Evolutionary conservation across 1,284 basidiomycete genomes (phyloP), one percentile per base, ranked within the genome.

Genomic region (Ganoderma lucidum): DNA sequence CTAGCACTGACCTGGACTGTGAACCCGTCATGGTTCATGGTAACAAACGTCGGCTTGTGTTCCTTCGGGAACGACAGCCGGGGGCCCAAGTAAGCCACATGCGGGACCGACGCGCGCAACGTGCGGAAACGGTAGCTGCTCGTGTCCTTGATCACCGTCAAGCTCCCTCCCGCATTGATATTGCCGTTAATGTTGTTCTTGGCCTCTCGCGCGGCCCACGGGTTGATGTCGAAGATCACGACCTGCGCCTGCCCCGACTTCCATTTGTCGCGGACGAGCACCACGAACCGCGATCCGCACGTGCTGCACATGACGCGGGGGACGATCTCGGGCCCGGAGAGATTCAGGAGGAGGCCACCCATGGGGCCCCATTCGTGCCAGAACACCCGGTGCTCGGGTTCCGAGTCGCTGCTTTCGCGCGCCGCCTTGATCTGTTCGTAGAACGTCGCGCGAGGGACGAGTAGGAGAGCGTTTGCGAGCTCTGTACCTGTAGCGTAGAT

Each of bases 331-430:
- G 42, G 60, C 12, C 30, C 59, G 10, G 63, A 60, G 51, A 65
- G 51, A 60, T 65, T 44, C 45, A 68, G 60, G 19, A 68, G 30
- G 41, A 68, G 62, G 39, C 62, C 44, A n/a, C 67, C 67, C 6
- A 35, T 19, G n/a, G 48, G 63, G 32, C 63, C 67, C 67, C 67
- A 68, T 19, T 68, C 67, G 51, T 68, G 67, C 67, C 67, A 68
- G 59, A 62, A 68, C 9, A 65, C 42, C 39, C 56, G 66, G 51
- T 32, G 48, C 45, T 64, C 53, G 53, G 48, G 45, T 48, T 48
- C 32, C 44, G 66, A 39, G 15, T 48, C 3, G 39, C n/a, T 62
- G 53, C 6, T n/a, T 5, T 8, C 63, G 17, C 10, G 30, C 8
- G 59, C 63, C n/a, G 23, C 37, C 8, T 51, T 30, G 44, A 68